Conservation (phyloP, 805 yeast species). For the Yamadazyma ubonensis region DNA sequence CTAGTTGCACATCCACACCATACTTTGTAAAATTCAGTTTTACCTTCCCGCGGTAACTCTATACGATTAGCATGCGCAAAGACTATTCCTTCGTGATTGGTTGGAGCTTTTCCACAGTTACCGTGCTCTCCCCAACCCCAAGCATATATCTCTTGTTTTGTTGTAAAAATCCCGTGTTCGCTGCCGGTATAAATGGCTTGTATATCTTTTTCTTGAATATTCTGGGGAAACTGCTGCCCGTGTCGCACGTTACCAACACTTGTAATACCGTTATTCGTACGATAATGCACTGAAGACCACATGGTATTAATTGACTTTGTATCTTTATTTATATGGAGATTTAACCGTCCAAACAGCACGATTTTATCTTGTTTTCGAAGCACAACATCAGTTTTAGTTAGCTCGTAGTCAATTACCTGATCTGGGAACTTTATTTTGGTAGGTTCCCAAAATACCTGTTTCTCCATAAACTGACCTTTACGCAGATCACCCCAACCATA, state of each 20-base stretch:
- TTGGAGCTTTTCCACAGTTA: conserved; percentile 62
- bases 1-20: conserved; percentile 70
- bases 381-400: conserved; percentile 11
- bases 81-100: conserved; percentile 27
- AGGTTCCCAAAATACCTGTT: conserved; percentile 14
- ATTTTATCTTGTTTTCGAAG: conserved; percentile 9
- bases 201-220: neutral
- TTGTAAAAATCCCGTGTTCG: conserved; percentile 71
- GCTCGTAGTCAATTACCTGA: conserved; percentile 19
- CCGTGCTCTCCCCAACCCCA: conserved; percentile 99
- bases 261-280: conserved; percentile 17
- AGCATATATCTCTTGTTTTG: conserved; percentile 45
- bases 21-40: neutral
- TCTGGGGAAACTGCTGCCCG: conserved; percentile 53
- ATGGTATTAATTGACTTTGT: conserved; percentile 32
- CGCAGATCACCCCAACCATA: conserved; percentile 71
- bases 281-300: conserved; percentile 78
- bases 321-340: conserved; percentile 1
- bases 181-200: conserved; percentile 61
- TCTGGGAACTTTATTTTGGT: conserved; percentile 1
- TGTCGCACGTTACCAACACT: conserved; percentile 78
- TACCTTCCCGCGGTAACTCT: neutral
- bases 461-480: conserved; percentile 49
- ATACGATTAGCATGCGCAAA: conserved; percentile 33
- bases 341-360: conserved; percentile 20